These are phyloP conservation scores for Ophiostoma australiae DNA, from an alignment of 2,329 filamentous ascomycete genomes.

Conservation along the genomic window DNA sequence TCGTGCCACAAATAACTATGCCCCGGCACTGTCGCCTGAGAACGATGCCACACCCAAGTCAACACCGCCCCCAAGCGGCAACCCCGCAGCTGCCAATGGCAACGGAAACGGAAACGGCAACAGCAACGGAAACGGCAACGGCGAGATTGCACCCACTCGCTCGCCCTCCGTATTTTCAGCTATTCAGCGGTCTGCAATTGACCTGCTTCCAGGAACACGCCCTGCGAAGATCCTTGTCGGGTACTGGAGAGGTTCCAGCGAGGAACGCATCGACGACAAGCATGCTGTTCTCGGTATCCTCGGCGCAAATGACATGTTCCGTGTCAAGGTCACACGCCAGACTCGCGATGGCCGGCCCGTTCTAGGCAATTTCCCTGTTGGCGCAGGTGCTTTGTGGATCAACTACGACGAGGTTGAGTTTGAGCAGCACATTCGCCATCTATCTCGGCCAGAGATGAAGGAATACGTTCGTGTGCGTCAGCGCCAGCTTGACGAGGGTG, in stretches of 20 bases:
- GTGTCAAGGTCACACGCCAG: conserved; percentile 56
- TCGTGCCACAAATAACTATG: conserved; percentile 35
- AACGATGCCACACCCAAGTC: conserved; percentile 5
- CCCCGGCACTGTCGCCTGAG: background rate
- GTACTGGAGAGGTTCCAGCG: conserved; percentile 54
- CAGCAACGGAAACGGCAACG: background rate
- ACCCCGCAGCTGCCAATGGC: background rate
- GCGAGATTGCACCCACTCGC: conserved; percentile 2
- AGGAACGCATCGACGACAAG: conserved; percentile 44
- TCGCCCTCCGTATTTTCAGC: conserved; percentile 26
- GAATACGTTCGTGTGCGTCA: conserved; percentile 60
- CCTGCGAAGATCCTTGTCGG: conserved; percentile 56
- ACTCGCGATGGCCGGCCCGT: conserved; percentile 56
- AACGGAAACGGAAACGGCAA: background rate
- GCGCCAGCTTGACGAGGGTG: conserved; percentile 51
- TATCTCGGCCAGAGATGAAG: conserved; percentile 54
- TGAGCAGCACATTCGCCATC: conserved; percentile 48
- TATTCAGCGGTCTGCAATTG: conserved; percentile 31
- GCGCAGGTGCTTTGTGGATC: conserved; percentile 59
- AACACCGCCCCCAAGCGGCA: conserved; percentile 3
- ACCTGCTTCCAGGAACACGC: conserved; percentile 48
- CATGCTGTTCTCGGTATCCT: conserved; percentile 61
- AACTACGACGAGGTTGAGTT: conserved; percentile 58
- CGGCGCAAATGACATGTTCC: conserved; percentile 59
- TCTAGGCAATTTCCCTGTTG: conserved; percentile 56